Evolutionary conservation across 805 yeast species (phyloP), one percentile per base, ranked within the genome.

Genomic region (Zygosaccharomyces gambellarensis): DNA sequence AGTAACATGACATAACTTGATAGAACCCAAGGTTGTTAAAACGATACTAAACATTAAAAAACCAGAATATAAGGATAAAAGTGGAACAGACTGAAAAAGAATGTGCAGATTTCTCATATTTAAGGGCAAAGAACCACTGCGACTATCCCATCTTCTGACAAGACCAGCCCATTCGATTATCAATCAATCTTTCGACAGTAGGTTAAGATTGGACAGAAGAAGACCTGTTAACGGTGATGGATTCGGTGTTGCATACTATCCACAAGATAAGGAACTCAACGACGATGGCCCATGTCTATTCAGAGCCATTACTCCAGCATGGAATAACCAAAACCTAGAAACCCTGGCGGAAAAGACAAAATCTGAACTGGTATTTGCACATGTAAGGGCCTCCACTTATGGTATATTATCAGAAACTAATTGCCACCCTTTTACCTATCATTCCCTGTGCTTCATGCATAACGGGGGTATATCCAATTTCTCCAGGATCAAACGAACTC

Each of bases 221-320:
- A 80, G 96, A 46, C 98, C 99, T 1, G 88, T 94, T 58, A 94
- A 94, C 65, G 99, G 99, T 38, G 99, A 94, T 68, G 99, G 99
- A 0, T 94, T 94, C 67, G 99, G 99, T 1, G 92, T 94, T 21
- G 98, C 98, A 0, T 94, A 94, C 70, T 94, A 94, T 63, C 75
- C 82, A 3, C 59, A 71, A n/a, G 85, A 80, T 40, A 70, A 70
- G 8, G 83, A 80, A 43, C 68, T 78, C 17, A 79, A 77, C 36
- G 55, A 64, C 9, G 79, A 81, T 39, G 87, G 89, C 1, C 98
- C 99, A 23, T 94, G 98, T 68, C 78, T 90, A 2, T 94, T 87
- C 72, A 83, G 89, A 58, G 98, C 98, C 10, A 94, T 90, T 43
- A 94, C 99, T 0, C 99, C 99, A 0, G 95, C 97, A 0, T 94